Base-by-base conservation (phyloP, 1,284 basidiomycete genomes). In the Fistulina hepatica region DNA sequence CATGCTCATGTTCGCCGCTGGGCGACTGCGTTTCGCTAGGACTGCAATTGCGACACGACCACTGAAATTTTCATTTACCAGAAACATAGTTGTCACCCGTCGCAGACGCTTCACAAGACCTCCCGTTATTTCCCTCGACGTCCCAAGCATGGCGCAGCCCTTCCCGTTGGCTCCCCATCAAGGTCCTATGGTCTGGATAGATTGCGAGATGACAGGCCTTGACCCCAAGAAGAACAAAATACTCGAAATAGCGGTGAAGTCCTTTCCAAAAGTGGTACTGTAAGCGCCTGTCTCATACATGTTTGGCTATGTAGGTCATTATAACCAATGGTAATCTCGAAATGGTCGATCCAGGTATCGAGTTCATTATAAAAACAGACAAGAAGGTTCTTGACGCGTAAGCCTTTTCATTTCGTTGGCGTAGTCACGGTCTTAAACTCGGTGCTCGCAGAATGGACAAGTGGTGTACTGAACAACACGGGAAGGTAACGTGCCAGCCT, bases 151-250 rank as follows among this genome's bases (percentile, higher is more conserved):
- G n/a, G n/a, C n/a, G n/a, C n/a, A n/a, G n/a, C n/a, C n/a, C n/a
- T n/a, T n/a, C 40, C 51, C 33, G 23, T 50, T 76, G 20, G 58
- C 63, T 40, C 70, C 65, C 31, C 50, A 60, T 5, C 66, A 72
- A 13, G 81, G 82, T 0, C 85, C 88, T 7, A 58, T 91, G 34
- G 82, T 91, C 2, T 91, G 86, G 86, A 72, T 91, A 35, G 88
- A 91, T 54, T 86, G 85, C 51, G 86, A 91, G 59, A 91, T 91
- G 88, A 88, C 84, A 2, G 68, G 68, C 2, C 57, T 71, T 16
- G 59, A 81, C 50, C 67, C 68, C 3, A 64, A 68, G 20, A 73
- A 56, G 21, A 81, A 91, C 53, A 75, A 74, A 41, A 72, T 91
- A 17, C 53, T 91, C 4, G 86, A 91, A 54, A 79, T 84, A 52